Percentiles rank a stretch among this genome's conserved stretches.
phyloP scores from a whole-genome alignment of 345 rosid species.

The Boechera stricta region DNA sequence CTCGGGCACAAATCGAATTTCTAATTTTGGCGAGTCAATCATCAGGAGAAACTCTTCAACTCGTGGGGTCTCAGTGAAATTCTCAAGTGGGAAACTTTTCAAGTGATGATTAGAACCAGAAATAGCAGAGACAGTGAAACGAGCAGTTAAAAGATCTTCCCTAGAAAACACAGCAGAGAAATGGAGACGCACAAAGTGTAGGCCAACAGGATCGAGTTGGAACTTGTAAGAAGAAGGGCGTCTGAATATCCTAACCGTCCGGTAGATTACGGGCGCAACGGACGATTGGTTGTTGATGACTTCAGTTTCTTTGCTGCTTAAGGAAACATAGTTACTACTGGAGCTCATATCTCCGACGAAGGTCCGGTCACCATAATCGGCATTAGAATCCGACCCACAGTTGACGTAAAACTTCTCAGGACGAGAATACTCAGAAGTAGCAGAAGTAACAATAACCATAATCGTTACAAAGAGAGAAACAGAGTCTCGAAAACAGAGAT shows the following conservation, averaged over 20 bases:
- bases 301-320: conserved; percentile 29
- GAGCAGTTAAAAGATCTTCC: conserved; percentile 45
- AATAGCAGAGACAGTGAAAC: conserved; percentile 47
- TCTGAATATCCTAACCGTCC: conserved; percentile 57
- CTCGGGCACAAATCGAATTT: conserved; percentile 47
- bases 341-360: conserved; percentile 52
- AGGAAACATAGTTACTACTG: conserved; percentile 25
- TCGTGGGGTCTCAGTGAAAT: conserved; percentile 13
- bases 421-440: conserved; percentile 40
- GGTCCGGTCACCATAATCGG: background rate
- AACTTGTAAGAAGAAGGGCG: conserved; percentile 47
- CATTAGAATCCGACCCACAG: conserved; percentile 52
- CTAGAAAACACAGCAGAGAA: conserved; percentile 43
- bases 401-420: conserved; percentile 56
- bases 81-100: conserved; percentile 39
- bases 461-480: conserved; percentile 5
- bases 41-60: conserved; percentile 57
- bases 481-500: conserved; percentile 15
- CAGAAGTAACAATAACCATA: background rate
- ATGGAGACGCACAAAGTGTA: conserved; percentile 54
- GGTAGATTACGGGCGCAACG: conserved; percentile 35
- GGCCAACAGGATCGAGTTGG: conserved; percentile 33
- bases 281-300: background rate
- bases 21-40: conserved; percentile 32
- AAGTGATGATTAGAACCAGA: conserved; percentile 43